Base-by-base conservation (phyloP, 176 grass and related monocot species). In the Oropetium thomaeum region DNA sequence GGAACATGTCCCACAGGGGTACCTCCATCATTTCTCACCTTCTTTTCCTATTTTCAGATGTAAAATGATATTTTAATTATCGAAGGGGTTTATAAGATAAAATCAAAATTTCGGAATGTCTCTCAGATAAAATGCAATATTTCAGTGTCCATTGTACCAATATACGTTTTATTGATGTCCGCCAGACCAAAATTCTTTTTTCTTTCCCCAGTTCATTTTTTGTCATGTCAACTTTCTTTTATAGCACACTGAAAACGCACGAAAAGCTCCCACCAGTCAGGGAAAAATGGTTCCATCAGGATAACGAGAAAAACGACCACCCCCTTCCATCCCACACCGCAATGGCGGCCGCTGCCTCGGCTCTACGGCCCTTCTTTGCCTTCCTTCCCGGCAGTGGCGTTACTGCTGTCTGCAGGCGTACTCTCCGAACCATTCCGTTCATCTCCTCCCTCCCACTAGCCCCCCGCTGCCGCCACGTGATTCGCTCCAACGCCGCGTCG, bases 401-500 rank as follows among this genome's bases (percentile, higher is more conserved):
- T 27, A 40, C 48, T 29, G 49, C 48, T 29, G 5, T 35, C 7
- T 51, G 38, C 14, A 82, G 41, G 41, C 42, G 49, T 4, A 16
- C 48, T 26, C 31, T 73, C 26, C 67, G 58, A 60, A 66, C 41
- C 27, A 79, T 73, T 31, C 7, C 67, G 40, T 42, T 65, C 20
- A 20, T 58, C 20, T 33, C 26, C 6, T 60, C 30, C 13, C 17
- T 39, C 39, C 40, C 34, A 67, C 13, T 25, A 3, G 43, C 22
- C 51, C 40, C 22, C 51, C 40, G 63, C 53, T 31, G 51, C 48
- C 70, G 86, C 67, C 7, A 71, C 67, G 63, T 53, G 32, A 45
- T 89, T 58, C 52, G 63, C 32, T 58, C 74, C 52, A 37, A 86
- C 22, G 70, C 84, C 48, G 90, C 85, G 20, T 81, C 90, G 49